Evolutionary conservation across 2,329 filamentous ascomycete genomes (phyloP), one percentile per base, ranked within the genome.

Genomic region (Exophiala sp.): DNA sequence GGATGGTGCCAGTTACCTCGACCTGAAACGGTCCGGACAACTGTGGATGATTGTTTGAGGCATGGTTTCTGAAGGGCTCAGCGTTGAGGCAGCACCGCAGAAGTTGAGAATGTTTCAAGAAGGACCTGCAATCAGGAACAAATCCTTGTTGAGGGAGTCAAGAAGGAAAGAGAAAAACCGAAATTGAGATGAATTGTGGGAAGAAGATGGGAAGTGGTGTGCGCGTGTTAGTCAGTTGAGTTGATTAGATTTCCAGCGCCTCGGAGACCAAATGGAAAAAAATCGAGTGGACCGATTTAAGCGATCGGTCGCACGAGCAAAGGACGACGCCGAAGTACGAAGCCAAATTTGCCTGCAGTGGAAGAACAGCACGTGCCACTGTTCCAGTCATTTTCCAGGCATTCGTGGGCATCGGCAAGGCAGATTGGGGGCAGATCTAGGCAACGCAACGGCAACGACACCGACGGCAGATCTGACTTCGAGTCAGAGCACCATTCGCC

Each of bases 1-100:
- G 18, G 35, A 49, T 45, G 46, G 51, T 57, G 54, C 49, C 48
- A 53, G 49, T 49, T 55, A 60, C 57, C 57, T 60, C 21, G 48
- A 57, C 57, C 51, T 56, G 48, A 56, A 52, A 50, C 57, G 49
- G 48, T 55, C 48, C 40, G 29, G 49, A 55, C 57, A 47, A 35
- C 34, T 46, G 18, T 38, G 46, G 32, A 55, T 34, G 40, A 32
- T 49, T 45, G 52, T 50, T 40, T 45, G 54, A 60, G 39, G 49
- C 57, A 60, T 60, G 43, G 40, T 50, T 21, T 52, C 32, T 46
- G 48, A 33, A 47, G 36, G 45, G 49, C 52, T 60, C 54, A 55
- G 57, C 50, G 24, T 34, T 12, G 47, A 44, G 14, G 24, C 24
- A 43, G 53, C 53, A 46, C 47, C 20, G 38, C 47, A 50, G 43